phyloP scores from a whole-genome alignment of 768 basidiomycete genomes.

The Tylopilus plumbeoviolaceoides region DNA sequence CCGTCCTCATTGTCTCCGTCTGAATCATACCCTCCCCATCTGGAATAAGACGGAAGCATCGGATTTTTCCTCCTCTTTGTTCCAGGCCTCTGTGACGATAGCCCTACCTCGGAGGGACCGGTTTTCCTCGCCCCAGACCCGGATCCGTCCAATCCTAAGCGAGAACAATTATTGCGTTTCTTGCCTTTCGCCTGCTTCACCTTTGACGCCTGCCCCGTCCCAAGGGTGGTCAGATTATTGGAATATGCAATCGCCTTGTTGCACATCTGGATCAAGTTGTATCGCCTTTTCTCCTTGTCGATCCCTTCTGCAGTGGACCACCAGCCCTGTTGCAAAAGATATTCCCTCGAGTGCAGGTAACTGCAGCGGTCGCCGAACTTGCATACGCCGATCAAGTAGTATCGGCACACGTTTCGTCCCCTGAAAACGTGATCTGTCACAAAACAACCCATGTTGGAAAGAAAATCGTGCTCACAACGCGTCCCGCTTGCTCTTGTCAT shows the following conservation, averaged over 20 bases:
- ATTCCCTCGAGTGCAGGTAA: conserved; percentile 44
- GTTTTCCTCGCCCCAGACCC: too few relatives aligned
- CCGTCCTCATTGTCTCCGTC: conserved; percentile 4
- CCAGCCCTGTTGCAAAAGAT: conserved; percentile 43
- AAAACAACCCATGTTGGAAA: background rate
- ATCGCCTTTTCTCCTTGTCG: background rate
- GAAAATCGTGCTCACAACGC: conserved; percentile 42
- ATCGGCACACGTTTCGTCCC: conserved; percentile 44
- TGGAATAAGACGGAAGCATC: background rate
- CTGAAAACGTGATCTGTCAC: conserved; percentile 29
- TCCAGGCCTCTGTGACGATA: too few relatives aligned
- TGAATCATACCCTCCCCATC: background rate
- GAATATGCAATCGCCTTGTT: background rate
- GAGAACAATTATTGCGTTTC: background rate
- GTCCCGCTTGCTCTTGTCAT: conserved; percentile 51
- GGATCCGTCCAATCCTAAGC: background rate
- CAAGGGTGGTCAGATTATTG: background rate
- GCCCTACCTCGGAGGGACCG: too few relatives aligned
- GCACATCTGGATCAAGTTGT: background rate
- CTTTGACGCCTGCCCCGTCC: background rate
- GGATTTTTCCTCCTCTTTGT: background rate
- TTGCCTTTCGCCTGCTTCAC: background rate
- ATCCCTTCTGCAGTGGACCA: conserved; percentile 28
- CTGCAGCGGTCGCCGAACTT: conserved; percentile 36
- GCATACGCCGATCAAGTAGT: conserved; percentile 37